A percentile compares a stretch with the other conserved stretches of the same genome.
These are phyloP conservation scores for Eutypa lata DNA, from an alignment of 2,329 filamentous ascomycete genomes.

Conservation along the genomic window DNA sequence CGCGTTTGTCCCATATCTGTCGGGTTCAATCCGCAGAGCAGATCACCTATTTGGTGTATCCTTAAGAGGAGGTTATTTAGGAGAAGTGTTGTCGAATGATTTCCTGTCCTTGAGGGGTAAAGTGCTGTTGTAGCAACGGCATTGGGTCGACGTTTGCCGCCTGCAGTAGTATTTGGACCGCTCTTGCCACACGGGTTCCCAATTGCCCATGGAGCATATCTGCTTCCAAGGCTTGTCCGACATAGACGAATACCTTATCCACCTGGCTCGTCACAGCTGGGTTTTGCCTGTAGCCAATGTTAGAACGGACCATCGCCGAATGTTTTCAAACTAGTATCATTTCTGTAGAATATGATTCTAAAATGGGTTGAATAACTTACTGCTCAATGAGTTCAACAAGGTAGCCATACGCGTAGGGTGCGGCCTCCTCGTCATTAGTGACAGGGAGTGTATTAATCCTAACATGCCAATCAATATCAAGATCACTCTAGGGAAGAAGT, in stretches of 20 bases:
- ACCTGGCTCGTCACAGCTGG: conserved; percentile 75
- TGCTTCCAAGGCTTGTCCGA: conserved; percentile 85
- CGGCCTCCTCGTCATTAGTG: conserved; percentile 93
- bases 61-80: conserved; percentile 27
- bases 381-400: conserved; percentile 87
- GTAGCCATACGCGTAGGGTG: conserved; percentile 93
- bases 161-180: conserved; percentile 75
- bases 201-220: conserved; percentile 86
- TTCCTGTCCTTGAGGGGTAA: conserved; percentile 77
- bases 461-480: conserved; percentile 5
- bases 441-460: conserved; percentile 85
- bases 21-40: background rate
- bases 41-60: conserved; percentile 15
- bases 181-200: conserved; percentile 69
- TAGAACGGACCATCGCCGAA: background rate
- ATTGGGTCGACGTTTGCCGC: conserved; percentile 72
- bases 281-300: conserved; percentile 65
- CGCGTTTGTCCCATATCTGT: background rate
- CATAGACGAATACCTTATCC: conserved; percentile 77
- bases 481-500: background rate
- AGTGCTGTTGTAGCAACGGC: conserved; percentile 65
- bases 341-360: no score
- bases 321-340: no score
- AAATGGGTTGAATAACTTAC: conserved; percentile 57
- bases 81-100: conserved; percentile 77